These are phyloP conservation scores for Candida piceae DNA, from an alignment of 805 yeast genomes.

Conservation along the genomic window DNA sequence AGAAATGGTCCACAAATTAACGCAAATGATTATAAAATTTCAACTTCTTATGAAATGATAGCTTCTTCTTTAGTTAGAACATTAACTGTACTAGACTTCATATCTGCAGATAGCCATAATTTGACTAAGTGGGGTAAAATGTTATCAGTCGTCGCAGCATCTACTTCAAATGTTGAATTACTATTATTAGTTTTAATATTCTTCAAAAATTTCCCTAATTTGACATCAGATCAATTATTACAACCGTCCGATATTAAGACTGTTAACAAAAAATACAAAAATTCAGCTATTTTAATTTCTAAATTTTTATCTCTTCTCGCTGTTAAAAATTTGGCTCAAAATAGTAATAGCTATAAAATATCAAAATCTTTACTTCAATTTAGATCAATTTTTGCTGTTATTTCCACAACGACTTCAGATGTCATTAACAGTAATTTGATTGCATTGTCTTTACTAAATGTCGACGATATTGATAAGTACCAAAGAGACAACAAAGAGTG, in stretches of 20 bases:
- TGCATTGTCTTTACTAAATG: slow-evolving; percentile 45
- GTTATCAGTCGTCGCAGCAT: slow-evolving; percentile 34
- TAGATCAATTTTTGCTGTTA: slow-evolving; percentile 55
- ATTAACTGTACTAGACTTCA: slow-evolving; percentile 46
- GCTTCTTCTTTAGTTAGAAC: slow-evolving; percentile 52
- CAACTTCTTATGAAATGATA: slow-evolving; percentile 47
- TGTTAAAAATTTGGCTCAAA: slow-evolving; percentile 43
- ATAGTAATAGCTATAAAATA: slow-evolving; percentile 63
- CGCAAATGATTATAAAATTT: slow-evolving; percentile 31
- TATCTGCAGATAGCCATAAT: slow-evolving; percentile 36
- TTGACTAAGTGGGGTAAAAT: slow-evolving; percentile 50
- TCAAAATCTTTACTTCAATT: slow-evolving; percentile 62
- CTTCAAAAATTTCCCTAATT: slow-evolving; percentile 30
- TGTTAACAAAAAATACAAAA: slow-evolving; percentile 34
- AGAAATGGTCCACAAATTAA: slow-evolving; percentile 3
- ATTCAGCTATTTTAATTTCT: slow-evolving; percentile 38
- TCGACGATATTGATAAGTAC: slow-evolving; percentile 50
- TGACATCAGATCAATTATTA: slow-evolving; percentile 38
- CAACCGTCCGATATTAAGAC: slow-evolving; percentile 30
- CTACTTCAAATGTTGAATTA: slow-evolving; percentile 30
- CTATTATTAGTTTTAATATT: slow-evolving; percentile 45
- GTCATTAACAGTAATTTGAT: slow-evolving; percentile 48
- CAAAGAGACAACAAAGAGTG: slow-evolving; percentile 44
- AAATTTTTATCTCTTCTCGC: slow-evolving; percentile 45
- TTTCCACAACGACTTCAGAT: slow-evolving; percentile 47